Base-by-base conservation (phyloP, 345 rosid species). In the Hirschfeldia incana region DNA sequence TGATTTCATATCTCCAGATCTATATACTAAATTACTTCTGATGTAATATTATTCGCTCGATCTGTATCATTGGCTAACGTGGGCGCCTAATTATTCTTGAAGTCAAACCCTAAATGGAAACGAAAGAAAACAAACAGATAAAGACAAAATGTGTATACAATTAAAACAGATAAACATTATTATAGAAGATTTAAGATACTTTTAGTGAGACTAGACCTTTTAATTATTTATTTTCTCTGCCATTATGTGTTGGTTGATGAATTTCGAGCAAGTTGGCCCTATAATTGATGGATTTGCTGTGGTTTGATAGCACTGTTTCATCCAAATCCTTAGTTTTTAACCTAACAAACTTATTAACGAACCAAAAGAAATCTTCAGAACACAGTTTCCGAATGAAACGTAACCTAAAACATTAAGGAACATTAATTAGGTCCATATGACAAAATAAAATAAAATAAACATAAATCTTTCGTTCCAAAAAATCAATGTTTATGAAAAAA, bases 61-160 rank as follows among this genome's bases (percentile, higher is more conserved):
- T 70, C 60, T 0, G 42, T 70, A 71, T 62, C 11, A 27, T 63
- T 28, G 59, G 71, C 9, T 78, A 64, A 71, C 76, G 67, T 71
- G 81, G 73, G 30, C 4, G 68, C 68, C 46, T 65, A 72, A 57
- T 42, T 16, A 63, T n/a, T 65, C 65, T 13, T 57, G 21, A 55
- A 65, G 77, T 65, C 72, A 78, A 72, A 65, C 67, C 81, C 73
- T 66, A 71, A 55, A 57, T 21, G 67, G 77, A 29, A 65, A 65
- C 44, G 13, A 21, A 72, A 72, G 32, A 66, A 61, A 65, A 30
- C 77, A 78, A 72, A 67, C 69, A 73, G 73, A 78, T 66, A 42
- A 5, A 78, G 53, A 59, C 77, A 72, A 78, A 78, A 65, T n/a
- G 2, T 44, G 46, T 29, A 68, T 5, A 60, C n/a, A 42, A 77